Evolutionary conservation across 1,284 basidiomycete species (phyloP).

Genomic region (Peniophora sp.): DNA sequence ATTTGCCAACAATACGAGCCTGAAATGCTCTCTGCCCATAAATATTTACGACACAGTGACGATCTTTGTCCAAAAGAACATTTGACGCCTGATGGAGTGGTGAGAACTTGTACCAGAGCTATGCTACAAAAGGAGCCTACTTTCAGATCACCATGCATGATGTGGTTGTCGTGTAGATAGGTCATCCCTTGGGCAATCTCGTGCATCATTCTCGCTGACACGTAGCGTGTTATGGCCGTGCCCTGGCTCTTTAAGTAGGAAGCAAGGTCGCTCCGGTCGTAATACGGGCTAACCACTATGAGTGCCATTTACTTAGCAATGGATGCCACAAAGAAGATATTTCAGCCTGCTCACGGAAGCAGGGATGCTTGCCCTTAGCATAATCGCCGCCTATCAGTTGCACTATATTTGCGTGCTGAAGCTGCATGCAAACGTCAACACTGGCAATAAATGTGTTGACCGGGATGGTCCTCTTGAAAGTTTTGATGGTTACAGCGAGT

Average conservation of each 20-base stretch:
- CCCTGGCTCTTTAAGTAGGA: not conserved
- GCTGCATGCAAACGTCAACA: slow-evolving; percentile 28
- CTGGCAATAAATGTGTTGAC: slow-evolving; percentile 27
- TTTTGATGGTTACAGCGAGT: slow-evolving; percentile 47
- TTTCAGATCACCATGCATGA: not conserved
- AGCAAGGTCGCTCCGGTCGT: not conserved
- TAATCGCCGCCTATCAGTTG: slow-evolving; percentile 35
- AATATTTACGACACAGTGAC: no score
- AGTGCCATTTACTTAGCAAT: not conserved
- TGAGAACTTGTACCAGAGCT: no score
- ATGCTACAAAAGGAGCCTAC: no score
- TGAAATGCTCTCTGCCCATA: no score
- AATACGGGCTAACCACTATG: not conserved
- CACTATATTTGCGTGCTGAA: slow-evolving; percentile 33
- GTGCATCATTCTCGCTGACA: not conserved
- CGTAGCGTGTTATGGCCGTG: no score
- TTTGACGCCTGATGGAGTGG: no score
- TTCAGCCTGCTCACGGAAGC: slow-evolving; percentile 33
- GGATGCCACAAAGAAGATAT: not conserved
- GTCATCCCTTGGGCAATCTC: not conserved
- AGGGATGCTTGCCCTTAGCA: slow-evolving; percentile 31
- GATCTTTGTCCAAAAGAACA: no score
- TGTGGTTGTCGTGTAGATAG: not conserved
- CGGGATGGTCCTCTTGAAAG: slow-evolving; percentile 29
- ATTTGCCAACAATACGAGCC: no score